Conservation (phyloP, 345 rosid genomes). For the Gossypium longicalyx region DNA sequence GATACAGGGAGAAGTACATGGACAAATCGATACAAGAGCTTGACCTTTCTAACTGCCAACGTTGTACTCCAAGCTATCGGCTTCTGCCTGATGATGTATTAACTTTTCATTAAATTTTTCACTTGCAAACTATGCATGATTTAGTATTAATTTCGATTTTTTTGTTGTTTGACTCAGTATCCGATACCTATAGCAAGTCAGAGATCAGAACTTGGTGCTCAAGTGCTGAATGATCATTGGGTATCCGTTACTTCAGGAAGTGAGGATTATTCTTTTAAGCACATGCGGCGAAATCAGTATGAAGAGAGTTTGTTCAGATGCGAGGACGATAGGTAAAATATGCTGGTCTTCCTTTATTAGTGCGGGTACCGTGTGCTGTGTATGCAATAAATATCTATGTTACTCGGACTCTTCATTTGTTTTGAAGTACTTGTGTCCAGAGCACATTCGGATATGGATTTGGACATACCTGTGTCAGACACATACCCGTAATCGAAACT, state of each 20-base stretch:
- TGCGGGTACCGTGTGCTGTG: neutral
- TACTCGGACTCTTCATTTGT: neutral
- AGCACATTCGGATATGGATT: neutral
- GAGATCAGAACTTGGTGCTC: constrained; percentile 73
- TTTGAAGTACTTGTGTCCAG: neutral
- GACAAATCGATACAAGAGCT: constrained; percentile 94
- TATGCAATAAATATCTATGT: neutral
- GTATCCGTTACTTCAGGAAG: constrained; percentile 97
- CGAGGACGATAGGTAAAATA: constrained; percentile 87
- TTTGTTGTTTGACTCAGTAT: constrained; percentile 52
- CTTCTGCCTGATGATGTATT: constrained; percentile 88
- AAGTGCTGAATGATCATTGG: constrained; percentile 92
- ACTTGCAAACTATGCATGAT: neutral
- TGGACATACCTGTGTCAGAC: neutral
- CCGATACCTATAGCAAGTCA: constrained; percentile 82
- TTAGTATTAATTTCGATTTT: constrained; percentile 12
- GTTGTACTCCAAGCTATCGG: constrained; percentile 96
- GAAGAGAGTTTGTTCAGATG: constrained; percentile 97
- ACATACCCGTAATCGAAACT: neutral
- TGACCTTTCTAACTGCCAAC: constrained; percentile 82
- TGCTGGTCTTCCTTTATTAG: neutral
- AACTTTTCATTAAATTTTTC: neutral
- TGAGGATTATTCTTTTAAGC: constrained; percentile 91
- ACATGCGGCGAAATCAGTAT: constrained; percentile 94
- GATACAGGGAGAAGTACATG: constrained; percentile 73